Conservation (phyloP, 2,329 filamentous ascomycete genomes). For the Calonectria hongkongensis region DNA sequence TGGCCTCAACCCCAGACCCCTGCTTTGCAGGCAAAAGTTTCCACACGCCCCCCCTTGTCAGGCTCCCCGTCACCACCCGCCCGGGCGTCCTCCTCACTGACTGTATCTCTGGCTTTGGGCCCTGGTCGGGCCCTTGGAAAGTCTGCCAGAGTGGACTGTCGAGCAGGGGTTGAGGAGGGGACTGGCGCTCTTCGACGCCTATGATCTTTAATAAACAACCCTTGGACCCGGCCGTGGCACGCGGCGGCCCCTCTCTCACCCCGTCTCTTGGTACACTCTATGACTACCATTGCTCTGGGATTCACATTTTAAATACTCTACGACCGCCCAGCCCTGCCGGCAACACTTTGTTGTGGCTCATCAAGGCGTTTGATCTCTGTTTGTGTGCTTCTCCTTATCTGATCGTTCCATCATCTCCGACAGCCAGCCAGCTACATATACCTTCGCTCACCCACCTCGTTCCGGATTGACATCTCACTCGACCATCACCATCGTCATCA, state of each 20-base stretch:
- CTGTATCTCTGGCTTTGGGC: slow-evolving; percentile 35
- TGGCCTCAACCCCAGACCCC: slow-evolving; percentile 49
- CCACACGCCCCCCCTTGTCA: slow-evolving; percentile 39
- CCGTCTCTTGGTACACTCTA: slow-evolving; percentile 47
- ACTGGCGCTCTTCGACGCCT: slow-evolving; percentile 41
- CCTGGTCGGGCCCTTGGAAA: slow-evolving; percentile 39
- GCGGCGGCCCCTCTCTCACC: slow-evolving; percentile 44
- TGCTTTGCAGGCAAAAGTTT: slow-evolving; percentile 41
- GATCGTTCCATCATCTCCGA: slow-evolving; percentile 22
- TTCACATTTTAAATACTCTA: slow-evolving; percentile 54
- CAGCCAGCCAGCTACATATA: slow-evolving; percentile 34
- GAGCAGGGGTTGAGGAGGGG: slow-evolving; percentile 47
- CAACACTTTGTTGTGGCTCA: slow-evolving; percentile 38
- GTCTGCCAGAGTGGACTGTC: slow-evolving; percentile 47
- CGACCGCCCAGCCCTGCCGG: slow-evolving; percentile 33
- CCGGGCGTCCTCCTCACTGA: slow-evolving; percentile 38
- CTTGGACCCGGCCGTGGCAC: slow-evolving; percentile 46
- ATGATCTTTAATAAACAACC: slow-evolving; percentile 52
- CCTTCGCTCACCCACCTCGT: slow-evolving; percentile 25
- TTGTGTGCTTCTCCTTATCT: slow-evolving; percentile 26
- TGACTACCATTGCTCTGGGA: slow-evolving; percentile 51
- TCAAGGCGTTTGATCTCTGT: slow-evolving; percentile 13
- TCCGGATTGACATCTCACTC: slow-evolving; percentile 11
- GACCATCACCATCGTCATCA: not conserved
- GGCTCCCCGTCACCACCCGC: slow-evolving; percentile 38